Conservation (phyloP, 352 stramenopile genomes). For the Phytophthora pseudosyringae region DNA sequence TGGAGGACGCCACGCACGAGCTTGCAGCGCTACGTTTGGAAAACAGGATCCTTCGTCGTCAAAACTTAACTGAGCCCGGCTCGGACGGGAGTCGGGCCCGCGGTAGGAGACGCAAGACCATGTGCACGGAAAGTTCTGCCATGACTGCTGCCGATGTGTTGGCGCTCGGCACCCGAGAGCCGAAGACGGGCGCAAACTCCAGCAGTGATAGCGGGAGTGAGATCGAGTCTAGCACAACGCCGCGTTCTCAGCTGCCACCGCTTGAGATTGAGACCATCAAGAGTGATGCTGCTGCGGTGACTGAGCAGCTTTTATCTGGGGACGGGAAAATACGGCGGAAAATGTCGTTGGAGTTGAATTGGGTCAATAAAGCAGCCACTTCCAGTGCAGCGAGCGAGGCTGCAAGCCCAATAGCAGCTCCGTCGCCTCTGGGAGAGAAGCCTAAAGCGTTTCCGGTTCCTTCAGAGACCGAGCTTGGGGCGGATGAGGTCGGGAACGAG, state of each 20-base stretch:
- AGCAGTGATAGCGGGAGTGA: constrained; percentile 23
- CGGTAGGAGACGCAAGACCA: constrained; percentile 25
- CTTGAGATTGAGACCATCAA: constrained; percentile 27
- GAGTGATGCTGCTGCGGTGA: not conserved
- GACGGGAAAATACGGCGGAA: constrained; percentile 23
- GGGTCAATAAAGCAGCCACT: constrained; percentile 26
- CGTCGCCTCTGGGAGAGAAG: constrained; percentile 1
- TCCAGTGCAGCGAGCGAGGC: not conserved
- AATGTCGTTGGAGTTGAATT: constrained; percentile 33
- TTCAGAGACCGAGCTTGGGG: not conserved
- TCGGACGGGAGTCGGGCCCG: constrained; percentile 4
- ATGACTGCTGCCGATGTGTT: constrained; percentile 38
- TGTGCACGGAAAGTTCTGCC: constrained; percentile 12
- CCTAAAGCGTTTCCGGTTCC: not conserved
- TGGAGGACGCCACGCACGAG: constrained; percentile 46
- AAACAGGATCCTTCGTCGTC: constrained; percentile 44
- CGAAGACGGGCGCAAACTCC: not conserved
- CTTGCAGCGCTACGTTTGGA: constrained; percentile 43
- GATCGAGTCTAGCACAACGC: constrained; percentile 1
- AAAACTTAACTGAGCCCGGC: constrained; percentile 9
- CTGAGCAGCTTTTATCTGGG: not conserved
- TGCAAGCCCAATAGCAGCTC: not conserved
- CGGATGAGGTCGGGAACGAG: not conserved
- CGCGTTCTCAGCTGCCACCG: constrained; percentile 10
- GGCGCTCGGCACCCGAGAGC: constrained; percentile 21